A percentile compares a stretch with the other conserved stretches of the same genome.
Conservation (phyloP, 164 flowering plant species). For the Houttuynia cordata region DNA sequence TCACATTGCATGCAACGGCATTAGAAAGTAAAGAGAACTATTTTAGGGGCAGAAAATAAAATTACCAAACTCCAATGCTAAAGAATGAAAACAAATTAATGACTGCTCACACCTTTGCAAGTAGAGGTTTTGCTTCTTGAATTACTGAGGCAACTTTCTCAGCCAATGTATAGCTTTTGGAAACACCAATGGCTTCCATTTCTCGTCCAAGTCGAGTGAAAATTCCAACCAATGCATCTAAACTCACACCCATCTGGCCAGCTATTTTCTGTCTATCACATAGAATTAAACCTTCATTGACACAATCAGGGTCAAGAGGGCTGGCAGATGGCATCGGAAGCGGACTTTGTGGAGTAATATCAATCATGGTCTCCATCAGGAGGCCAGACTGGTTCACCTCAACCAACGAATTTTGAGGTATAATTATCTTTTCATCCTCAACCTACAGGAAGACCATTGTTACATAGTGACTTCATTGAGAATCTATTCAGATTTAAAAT, state of each 20-base stretch:
- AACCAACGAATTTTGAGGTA: slow-evolving; percentile 73
- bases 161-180: slow-evolving; percentile 52
- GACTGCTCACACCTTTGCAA: slow-evolving; percentile 48
- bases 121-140: slow-evolving; percentile 80
- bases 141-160: slow-evolving; percentile 61
- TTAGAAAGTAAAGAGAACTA: no score
- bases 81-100: neutral
- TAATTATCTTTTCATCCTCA: slow-evolving; percentile 80
- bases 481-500: neutral
- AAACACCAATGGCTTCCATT: slow-evolving; percentile 70
- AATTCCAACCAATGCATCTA: slow-evolving; percentile 90
- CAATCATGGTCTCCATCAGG: slow-evolving; percentile 96
- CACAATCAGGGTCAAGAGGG: slow-evolving; percentile 73
- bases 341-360: slow-evolving; percentile 83
- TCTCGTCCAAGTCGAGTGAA: slow-evolving; percentile 90
- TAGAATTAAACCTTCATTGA: slow-evolving; percentile 79
- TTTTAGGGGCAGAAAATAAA: no score
- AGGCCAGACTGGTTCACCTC: slow-evolving; percentile 99
- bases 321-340: slow-evolving; percentile 67
- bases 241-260: slow-evolving; percentile 81
- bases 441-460: slow-evolving; percentile 29
- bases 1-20: no score
- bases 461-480: no score
- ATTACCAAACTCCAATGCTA: neutral
- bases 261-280: slow-evolving; percentile 77